Evolutionary conservation across 768 basidiomycete species (phyloP).

Genomic region (Russula ochroleuca): DNA sequence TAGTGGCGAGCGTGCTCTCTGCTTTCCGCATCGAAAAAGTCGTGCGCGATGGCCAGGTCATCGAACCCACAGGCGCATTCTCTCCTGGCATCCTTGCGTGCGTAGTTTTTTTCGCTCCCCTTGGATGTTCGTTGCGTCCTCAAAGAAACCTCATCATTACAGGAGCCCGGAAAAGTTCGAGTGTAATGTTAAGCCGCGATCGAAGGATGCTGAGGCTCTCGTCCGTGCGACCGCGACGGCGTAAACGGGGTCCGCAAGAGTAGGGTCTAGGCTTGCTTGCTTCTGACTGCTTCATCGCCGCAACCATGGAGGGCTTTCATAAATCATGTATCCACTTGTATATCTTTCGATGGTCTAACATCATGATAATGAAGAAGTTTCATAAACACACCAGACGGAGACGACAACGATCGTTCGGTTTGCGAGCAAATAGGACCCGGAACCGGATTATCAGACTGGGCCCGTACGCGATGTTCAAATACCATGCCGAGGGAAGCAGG

Average conservation of each 20-base stretch:
- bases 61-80: constrained; percentile 25
- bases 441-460: not conserved
- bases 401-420: not conserved
- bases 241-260: not conserved
- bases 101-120: not conserved
- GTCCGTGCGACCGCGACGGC: constrained; percentile 17
- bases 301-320: no score
- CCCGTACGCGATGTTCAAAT: no score
- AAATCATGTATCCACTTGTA: no score
- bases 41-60: constrained; percentile 23
- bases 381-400: no score
- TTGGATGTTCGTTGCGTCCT: not conserved
- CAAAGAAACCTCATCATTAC: not conserved
- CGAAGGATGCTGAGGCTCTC: constrained; percentile 24
- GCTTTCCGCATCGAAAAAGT: constrained; percentile 24
- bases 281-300: no score
- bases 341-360: no score
- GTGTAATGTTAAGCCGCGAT: constrained; percentile 23
- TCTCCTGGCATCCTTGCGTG: constrained; percentile 27
- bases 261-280: not conserved
- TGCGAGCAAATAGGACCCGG: no score
- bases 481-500: not conserved
- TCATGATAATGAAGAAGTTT: no score
- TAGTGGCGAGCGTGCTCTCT: constrained; percentile 26
- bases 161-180: constrained; percentile 27